Conservation (phyloP, 306 rosid species). For the Urtica urens region DNA sequence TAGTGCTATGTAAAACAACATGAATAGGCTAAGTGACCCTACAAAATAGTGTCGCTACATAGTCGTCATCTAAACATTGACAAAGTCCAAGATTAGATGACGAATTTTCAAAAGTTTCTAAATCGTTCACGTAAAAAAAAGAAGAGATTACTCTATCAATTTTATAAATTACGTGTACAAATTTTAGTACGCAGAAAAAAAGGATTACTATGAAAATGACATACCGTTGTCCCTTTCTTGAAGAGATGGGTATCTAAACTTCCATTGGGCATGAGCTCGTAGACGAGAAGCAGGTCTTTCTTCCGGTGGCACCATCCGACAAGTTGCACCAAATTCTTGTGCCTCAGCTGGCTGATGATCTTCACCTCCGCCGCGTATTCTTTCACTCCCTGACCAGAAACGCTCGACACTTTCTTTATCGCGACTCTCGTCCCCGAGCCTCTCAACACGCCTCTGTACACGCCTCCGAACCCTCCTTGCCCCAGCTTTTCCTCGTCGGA, state of each 20-base stretch:
- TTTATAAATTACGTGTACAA: no score
- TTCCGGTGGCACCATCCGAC: constrained; percentile 3
- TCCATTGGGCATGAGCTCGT: constrained; percentile 5
- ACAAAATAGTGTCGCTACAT: no score
- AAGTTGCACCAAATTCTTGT: neutral
- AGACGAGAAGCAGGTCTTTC: neutral
- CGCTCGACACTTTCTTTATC: neutral
- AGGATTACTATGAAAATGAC: no score
- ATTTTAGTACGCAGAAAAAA: no score
- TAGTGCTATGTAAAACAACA: no score
- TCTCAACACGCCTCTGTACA: neutral
- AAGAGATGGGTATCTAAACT: constrained; percentile 3
- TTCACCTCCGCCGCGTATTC: constrained; percentile 3
- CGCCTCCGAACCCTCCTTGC: constrained; percentile 4
- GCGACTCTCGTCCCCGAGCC: neutral
- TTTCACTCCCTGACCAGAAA: neutral
- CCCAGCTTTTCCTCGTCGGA: constrained; percentile 1
- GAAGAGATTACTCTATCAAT: no score
- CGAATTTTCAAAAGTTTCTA: no score
- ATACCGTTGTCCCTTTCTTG: no score
- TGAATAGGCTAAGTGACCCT: no score
- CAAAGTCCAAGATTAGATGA: no score
- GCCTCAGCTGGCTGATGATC: neutral
- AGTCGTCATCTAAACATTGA: no score
- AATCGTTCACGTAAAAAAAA: no score